Conservation (phyloP, 164 flowering plant species). For the Liriodendron chinense region DNA sequence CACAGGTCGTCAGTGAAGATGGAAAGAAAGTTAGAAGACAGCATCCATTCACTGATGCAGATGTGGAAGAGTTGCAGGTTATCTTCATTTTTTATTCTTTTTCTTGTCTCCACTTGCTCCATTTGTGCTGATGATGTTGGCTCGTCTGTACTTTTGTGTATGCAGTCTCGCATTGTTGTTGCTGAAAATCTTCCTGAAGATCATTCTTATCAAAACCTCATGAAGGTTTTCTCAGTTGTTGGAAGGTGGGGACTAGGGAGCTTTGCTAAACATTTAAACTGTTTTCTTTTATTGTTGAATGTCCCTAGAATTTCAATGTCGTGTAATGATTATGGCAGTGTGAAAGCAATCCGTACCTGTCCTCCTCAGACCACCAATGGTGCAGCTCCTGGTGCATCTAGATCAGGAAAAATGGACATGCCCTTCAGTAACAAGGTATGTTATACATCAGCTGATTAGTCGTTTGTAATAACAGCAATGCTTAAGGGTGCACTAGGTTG, state of each 20-base stretch:
- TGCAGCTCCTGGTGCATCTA: conserved; percentile 62
- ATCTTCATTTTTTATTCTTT: neutral
- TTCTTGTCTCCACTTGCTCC: neutral
- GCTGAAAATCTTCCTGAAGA: conserved; percentile 97
- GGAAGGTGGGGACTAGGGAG: conserved; percentile 67
- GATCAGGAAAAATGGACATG: conserved; percentile 63
- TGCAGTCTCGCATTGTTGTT: conserved; percentile 79
- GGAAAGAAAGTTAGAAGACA: conserved; percentile 80
- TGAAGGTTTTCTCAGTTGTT: conserved; percentile 79
- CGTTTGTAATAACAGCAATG: no score
- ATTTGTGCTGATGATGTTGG: neutral
- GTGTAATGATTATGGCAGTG: conserved; percentile 40
- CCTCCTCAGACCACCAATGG: conserved; percentile 69
- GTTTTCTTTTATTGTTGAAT: neutral
- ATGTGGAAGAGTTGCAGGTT: conserved; percentile 91
- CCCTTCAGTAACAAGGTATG: conserved; percentile 74
- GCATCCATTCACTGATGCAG: conserved; percentile 64
- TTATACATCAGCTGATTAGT: neutral
- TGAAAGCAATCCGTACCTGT: conserved; percentile 89
- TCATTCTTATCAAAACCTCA: conserved; percentile 90
- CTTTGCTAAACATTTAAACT: neutral
- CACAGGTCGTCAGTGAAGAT: conserved; percentile 86
- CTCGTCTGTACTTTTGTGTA: conserved; percentile 2
- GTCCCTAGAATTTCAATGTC: neutral
- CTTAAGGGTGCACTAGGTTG: no score